phyloP scores from a whole-genome alignment of 176 grass and related monocot species.

The Aechmea fasciata region DNA sequence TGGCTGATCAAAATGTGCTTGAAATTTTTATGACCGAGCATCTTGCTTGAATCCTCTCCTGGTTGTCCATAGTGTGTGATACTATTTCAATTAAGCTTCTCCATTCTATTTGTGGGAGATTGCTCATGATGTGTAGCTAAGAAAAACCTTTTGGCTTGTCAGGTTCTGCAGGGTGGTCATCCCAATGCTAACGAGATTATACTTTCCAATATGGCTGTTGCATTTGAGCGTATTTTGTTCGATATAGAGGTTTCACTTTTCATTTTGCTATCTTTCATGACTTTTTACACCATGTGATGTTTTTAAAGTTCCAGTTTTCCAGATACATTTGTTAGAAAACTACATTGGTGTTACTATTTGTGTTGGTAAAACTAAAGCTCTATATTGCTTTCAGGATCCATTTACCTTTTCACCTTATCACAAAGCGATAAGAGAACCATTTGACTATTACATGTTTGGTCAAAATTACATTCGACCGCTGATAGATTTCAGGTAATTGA shows the following conservation, averaged over 20 bases:
- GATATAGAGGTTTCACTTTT: conserved; percentile 59
- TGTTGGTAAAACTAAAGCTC: not conserved
- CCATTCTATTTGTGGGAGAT: not conserved
- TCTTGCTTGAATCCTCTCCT: not conserved
- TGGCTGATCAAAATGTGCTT: not conserved
- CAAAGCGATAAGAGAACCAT: conserved; percentile 79
- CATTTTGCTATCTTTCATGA: not conserved
- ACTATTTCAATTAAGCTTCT: no score
- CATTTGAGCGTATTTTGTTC: conserved; percentile 72
- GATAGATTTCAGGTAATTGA: conserved; percentile 77
- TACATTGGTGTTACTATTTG: not conserved
- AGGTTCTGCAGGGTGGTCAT: conserved; percentile 70
- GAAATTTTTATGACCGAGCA: not conserved
- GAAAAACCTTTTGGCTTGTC: conserved; percentile 14
- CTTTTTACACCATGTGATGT: not conserved
- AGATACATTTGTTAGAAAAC: not conserved
- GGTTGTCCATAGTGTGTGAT: not conserved
- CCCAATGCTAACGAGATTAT: conserved; percentile 65
- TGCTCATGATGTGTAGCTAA: not conserved
- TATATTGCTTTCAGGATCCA: conserved; percentile 54
- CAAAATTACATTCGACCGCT: conserved; percentile 87
- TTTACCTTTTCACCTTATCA: conserved; percentile 90
- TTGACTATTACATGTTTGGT: conserved; percentile 96
- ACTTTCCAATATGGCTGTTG: conserved; percentile 60
- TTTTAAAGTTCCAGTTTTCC: not conserved